These are phyloP conservation scores for Coemansia sp. DNA, from an alignment of 192 early-diverging fungal species.

Conservation along the genomic window DNA sequence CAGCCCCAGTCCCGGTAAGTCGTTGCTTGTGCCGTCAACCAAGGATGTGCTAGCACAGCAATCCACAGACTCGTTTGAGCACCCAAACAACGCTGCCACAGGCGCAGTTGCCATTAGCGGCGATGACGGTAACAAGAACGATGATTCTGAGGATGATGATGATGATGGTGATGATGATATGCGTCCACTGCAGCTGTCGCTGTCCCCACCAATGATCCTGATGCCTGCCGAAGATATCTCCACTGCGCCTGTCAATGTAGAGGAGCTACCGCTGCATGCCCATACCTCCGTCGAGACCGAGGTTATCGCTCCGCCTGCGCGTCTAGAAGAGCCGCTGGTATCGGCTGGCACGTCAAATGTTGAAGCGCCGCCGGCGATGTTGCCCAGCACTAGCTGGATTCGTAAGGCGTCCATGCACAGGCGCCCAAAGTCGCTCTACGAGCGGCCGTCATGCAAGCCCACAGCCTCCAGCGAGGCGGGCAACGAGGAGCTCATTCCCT, in stretches of 20 bases:
- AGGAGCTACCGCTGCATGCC: too few relatives aligned
- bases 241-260: too few relatives aligned
- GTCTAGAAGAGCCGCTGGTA: too few relatives aligned
- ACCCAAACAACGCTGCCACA: too few relatives aligned
- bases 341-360: too few relatives aligned
- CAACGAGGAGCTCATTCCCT: neutral
- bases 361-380: neutral
- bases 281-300: too few relatives aligned
- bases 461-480: neutral
- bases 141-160: too few relatives aligned
- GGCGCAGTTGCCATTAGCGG: too few relatives aligned
- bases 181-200: neutral
- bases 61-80: neutral
- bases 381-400: neutral
- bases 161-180: too few relatives aligned
- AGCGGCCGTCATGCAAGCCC: slow-evolving; percentile 11
- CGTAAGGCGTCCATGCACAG: slow-evolving; percentile 1
- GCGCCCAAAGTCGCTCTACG: slow-evolving; percentile 47
- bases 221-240: neutral
- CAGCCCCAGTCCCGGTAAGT: neutral
- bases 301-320: neutral
- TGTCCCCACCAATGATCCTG: neutral
- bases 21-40: neutral
- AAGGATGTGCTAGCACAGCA: neutral
- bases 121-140: too few relatives aligned